Percentiles rank a stretch among this genome's conserved stretches.
Evolutionary conservation across 345 rosid genomes (phyloP).

Genomic region (Citrus sinensis): DNA sequence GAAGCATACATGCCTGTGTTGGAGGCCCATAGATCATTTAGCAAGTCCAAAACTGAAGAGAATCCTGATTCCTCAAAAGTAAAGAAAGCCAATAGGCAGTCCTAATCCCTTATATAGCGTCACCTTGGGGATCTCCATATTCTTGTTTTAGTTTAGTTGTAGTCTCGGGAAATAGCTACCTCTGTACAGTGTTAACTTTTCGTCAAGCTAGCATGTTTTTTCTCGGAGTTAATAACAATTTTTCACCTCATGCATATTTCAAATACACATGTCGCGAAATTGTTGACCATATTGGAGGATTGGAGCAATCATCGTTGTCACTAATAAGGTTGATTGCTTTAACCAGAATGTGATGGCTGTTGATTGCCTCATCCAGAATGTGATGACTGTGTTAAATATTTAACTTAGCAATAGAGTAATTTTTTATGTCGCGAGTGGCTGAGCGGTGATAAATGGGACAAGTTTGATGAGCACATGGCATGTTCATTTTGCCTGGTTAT

Average conservation of each 20-base stretch:
- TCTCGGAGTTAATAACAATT: too few species aligned
- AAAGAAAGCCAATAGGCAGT: conserved; percentile 24
- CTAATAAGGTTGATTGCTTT: background rate
- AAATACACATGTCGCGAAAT: background rate
- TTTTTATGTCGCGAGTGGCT: too few species aligned
- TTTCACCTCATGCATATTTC: too few species aligned
- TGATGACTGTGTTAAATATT: background rate
- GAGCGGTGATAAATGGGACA: too few species aligned
- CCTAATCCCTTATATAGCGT: too few species aligned
- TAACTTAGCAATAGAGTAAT: background rate
- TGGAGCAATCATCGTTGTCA: background rate
- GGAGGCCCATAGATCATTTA: conserved; percentile 43
- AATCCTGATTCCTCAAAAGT: conserved; percentile 23
- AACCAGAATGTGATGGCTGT: background rate
- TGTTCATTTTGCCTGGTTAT: background rate
- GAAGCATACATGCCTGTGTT: conserved; percentile 44
- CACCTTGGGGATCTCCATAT: background rate
- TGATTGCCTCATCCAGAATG: background rate
- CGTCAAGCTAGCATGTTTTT: too few species aligned
- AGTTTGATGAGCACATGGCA: background rate
- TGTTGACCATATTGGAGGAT: background rate
- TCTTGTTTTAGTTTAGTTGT: background rate
- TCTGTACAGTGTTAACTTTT: background rate
- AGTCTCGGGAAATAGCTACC: background rate
- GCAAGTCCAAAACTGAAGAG: conserved; percentile 39